Evolutionary conservation across 768 basidiomycete species (phyloP).

Genomic region (Xerocomellus dryophilus): DNA sequence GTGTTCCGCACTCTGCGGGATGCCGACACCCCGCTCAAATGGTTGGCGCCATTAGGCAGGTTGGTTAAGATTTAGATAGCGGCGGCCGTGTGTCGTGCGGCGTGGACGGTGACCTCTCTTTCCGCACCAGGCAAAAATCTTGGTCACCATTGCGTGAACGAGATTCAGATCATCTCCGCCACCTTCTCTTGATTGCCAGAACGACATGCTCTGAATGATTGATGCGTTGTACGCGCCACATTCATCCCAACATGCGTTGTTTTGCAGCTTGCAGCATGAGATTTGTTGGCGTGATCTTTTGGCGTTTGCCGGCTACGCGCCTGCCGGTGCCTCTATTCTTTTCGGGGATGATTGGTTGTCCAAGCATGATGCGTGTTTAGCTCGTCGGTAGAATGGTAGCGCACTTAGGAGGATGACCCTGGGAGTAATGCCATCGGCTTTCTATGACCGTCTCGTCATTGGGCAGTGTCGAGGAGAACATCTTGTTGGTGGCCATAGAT

Average conservation of each 20-base stretch:
- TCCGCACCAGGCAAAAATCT: not conserved
- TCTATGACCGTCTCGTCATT: not conserved
- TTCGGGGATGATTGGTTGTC: not conserved
- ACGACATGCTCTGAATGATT: constrained; percentile 1
- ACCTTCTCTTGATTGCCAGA: not conserved
- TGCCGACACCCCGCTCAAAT: constrained; percentile 17
- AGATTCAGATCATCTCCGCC: constrained; percentile 3
- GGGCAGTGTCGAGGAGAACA: not conserved
- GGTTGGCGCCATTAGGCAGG: not conserved
- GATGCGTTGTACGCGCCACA: not conserved
- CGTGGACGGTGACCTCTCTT: constrained; percentile 3
- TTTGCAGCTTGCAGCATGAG: not conserved
- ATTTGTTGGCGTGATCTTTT: not conserved
- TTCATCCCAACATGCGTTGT: not conserved
- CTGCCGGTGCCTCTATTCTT: no score
- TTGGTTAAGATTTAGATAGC: constrained; percentile 4
- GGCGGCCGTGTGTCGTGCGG: constrained; percentile 7
- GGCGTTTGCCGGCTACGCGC: not conserved
- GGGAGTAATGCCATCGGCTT: not conserved
- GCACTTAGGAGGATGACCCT: not conserved
- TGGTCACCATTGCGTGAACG: constrained; percentile 1
- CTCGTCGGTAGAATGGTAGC: not conserved
- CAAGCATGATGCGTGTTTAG: not conserved
- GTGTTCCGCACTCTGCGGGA: constrained; percentile 22
- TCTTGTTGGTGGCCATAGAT: not conserved